Conservation (phyloP, 2,329 filamentous ascomycete genomes). For the Xylariaceae sp. region DNA sequence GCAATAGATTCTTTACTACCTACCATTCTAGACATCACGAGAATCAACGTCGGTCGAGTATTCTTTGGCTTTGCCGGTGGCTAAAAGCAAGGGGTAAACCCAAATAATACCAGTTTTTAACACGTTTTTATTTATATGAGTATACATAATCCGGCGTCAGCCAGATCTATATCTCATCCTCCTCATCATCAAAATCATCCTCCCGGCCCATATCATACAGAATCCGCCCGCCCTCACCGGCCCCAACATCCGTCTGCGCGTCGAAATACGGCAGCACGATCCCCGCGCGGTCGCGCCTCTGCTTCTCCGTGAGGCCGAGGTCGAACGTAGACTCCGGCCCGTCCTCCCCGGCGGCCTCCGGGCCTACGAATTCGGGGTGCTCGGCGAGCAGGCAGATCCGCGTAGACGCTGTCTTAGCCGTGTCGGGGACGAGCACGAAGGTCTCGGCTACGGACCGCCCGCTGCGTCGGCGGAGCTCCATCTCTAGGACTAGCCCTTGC, state of each 20-base stretch:
- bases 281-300: constrained; percentile 77
- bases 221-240: constrained; percentile 85
- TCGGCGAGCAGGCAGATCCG: constrained; percentile 64
- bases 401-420: constrained; percentile 25
- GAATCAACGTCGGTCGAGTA: constrained; percentile 6
- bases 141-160: not conserved
- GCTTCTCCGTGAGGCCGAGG: constrained; percentile 83
- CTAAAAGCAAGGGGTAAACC: constrained; percentile 8
- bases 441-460: constrained; percentile 71
- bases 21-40: constrained; percentile 14
- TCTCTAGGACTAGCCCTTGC: constrained; percentile 63
- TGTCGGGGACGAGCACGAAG: constrained; percentile 47
- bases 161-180: constrained; percentile 33
- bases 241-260: constrained; percentile 75
- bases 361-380: constrained; percentile 62
- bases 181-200: constrained; percentile 95
- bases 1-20: constrained; percentile 11
- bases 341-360: constrained; percentile 34
- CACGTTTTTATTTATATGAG: constrained; percentile 16
- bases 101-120: no score
- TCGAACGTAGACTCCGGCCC: constrained; percentile 74
- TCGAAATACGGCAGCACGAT: constrained; percentile 96
- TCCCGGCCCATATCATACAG: constrained; percentile 95
- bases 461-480: constrained; percentile 82
- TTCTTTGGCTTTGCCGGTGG: not conserved